Conservation (phyloP, 2,329 filamentous ascomycete species). For the Venturia aucupariae region DNA sequence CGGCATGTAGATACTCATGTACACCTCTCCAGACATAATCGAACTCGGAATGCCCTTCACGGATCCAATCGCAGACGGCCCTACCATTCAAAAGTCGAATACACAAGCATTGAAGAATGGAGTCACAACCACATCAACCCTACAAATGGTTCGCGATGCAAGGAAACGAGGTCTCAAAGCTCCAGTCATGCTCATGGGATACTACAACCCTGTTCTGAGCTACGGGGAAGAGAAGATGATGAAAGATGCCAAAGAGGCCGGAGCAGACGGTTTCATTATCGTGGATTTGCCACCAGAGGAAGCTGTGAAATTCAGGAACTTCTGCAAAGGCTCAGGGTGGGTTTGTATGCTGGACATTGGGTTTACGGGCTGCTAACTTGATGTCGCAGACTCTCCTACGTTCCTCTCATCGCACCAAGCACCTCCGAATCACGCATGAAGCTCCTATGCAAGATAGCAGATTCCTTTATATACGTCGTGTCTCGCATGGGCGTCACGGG, state of each 20-base stretch:
- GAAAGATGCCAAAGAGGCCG: constrained; percentile 70
- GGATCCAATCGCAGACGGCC: constrained; percentile 94
- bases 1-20: background rate
- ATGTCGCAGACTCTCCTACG: constrained; percentile 65
- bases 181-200: constrained; percentile 92
- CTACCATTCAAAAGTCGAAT: constrained; percentile 93
- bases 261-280: constrained; percentile 93
- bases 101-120: constrained; percentile 81
- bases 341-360: constrained; percentile 22
- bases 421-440: constrained; percentile 92
- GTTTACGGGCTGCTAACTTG: background rate
- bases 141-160: constrained; percentile 77
- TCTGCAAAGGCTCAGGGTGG: constrained; percentile 68
- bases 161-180: constrained; percentile 66
- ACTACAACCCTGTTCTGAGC: constrained; percentile 92
- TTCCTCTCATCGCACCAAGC: constrained; percentile 90
- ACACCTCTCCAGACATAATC: constrained; percentile 60
- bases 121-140: constrained; percentile 68
- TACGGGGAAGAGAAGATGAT: constrained; percentile 91
- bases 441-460: constrained; percentile 88
- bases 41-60: constrained; percentile 96
- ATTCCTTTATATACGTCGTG: constrained; percentile 98
- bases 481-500: constrained; percentile 96
- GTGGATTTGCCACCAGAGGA: constrained; percentile 95
- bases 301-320: constrained; percentile 80